phyloP scores from a whole-genome alignment of 2,329 filamentous ascomycete species.

The Verticillium longisporum region DNA sequence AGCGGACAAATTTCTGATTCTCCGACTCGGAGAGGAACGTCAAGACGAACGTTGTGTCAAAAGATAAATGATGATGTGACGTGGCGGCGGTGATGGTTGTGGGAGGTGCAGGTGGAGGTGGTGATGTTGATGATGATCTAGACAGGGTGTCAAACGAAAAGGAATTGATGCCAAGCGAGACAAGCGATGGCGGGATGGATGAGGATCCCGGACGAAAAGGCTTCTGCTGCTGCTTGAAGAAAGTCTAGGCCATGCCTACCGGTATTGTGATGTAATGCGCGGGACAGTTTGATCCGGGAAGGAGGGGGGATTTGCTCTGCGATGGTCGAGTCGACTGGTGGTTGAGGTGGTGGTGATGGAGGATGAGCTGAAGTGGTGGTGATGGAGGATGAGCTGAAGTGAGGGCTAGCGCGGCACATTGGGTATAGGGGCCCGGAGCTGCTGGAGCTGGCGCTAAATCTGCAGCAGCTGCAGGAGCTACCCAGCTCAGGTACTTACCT shows the following conservation, averaged over 20 bases:
- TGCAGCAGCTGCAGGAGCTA: too few relatives aligned
- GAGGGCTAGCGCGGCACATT: too few relatives aligned
- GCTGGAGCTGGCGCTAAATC: neutral
- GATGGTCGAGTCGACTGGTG: neutral
- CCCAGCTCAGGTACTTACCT: too few relatives aligned
- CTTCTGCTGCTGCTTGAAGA: neutral
- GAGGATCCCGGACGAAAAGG: neutral
- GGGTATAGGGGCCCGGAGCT: neutral
- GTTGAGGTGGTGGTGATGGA: neutral
- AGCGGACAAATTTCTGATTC: neutral
- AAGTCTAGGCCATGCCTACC: neutral
- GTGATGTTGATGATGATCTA: neutral
- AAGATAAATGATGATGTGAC: neutral
- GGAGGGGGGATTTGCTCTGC: neutral
- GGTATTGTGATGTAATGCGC: too few relatives aligned
- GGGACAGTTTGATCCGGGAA: too few relatives aligned
- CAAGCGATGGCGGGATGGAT: neutral
- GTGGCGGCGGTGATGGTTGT: neutral
- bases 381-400: neutral
- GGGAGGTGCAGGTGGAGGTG: neutral
- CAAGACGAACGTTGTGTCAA: neutral
- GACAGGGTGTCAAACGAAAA: neutral
- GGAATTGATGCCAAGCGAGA: neutral
- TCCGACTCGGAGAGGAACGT: neutral
- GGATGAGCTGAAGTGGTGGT: neutral